A percentile compares a stretch with the other conserved stretches of the same genome.
Conservation (phyloP, 2,329 filamentous ascomycete genomes). For the Penicillium decumbens region DNA sequence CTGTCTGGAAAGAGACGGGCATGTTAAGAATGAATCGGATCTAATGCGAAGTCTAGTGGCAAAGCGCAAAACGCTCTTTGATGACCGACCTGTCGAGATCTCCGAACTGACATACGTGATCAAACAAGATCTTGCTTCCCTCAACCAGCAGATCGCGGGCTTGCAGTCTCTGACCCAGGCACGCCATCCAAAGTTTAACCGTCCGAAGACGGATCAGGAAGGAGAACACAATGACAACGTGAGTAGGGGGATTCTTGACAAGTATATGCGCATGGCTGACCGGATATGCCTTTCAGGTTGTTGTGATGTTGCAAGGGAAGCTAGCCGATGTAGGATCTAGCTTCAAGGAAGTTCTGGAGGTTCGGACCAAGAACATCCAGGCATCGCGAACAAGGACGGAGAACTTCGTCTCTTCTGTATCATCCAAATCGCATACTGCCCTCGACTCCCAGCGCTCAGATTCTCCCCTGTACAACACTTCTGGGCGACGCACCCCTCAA, state of each 20-base stretch:
- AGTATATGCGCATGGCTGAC: constrained; percentile 20
- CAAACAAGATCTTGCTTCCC: constrained; percentile 84
- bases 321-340: constrained; percentile 87
- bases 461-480: constrained; percentile 80
- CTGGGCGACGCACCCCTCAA: constrained; percentile 62
- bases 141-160: constrained; percentile 81
- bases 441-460: constrained; percentile 67
- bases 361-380: constrained; percentile 96
- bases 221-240: constrained; percentile 97
- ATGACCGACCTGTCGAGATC: constrained; percentile 93
- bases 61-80: constrained; percentile 94
- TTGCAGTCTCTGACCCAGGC: constrained; percentile 74
- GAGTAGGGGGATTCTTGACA: constrained; percentile 18
- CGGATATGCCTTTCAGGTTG: constrained; percentile 46
- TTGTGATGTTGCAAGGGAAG: constrained; percentile 84
- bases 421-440: constrained; percentile 63
- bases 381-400: constrained; percentile 87
- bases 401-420: constrained; percentile 91
- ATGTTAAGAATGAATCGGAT: not conserved
- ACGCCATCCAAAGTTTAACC: constrained; percentile 61
- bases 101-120: constrained; percentile 96
- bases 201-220: constrained; percentile 61
- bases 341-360: constrained; percentile 96
- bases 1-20: not conserved
- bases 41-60: constrained; percentile 57